phyloP scores from a whole-genome alignment of 306 rosid species.

The Mucuna pruriens region DNA sequence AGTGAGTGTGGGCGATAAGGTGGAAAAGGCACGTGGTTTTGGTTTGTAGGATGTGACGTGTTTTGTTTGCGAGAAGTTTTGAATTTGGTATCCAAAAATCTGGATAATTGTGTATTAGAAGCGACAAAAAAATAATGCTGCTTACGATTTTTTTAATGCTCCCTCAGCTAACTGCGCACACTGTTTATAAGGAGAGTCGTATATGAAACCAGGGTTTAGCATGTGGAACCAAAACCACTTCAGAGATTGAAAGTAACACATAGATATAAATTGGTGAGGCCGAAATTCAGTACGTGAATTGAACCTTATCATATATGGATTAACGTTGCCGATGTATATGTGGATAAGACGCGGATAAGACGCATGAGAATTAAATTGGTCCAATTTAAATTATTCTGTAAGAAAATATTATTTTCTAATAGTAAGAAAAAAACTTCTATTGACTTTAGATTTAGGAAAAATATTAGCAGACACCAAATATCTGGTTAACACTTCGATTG shows the following conservation, averaged over 20 bases:
- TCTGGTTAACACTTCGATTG: no score
- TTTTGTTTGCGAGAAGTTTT: neutral
- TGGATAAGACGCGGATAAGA: constrained; percentile 1
- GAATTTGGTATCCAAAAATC: neutral
- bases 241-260: neutral
- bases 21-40: constrained; percentile 33
- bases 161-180: neutral
- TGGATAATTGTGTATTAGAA: constrained; percentile 1
- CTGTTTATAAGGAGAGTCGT: neutral
- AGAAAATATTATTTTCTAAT: no score
- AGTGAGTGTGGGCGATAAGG: no score
- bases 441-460: no score
- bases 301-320: neutral
- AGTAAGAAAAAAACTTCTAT: no score
- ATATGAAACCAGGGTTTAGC: neutral
- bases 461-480: no score
- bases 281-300: constrained; percentile 1
- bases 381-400: neutral
- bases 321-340: neutral
- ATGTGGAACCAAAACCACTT: constrained; percentile 12
- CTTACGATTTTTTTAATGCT: neutral
- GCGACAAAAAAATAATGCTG: neutral
- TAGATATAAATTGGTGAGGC: neutral
- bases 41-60: neutral
- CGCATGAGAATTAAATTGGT: neutral